Evolutionary conservation across 2,329 filamentous ascomycete species (phyloP).

Genomic region (Monosporascus ibericus): DNA sequence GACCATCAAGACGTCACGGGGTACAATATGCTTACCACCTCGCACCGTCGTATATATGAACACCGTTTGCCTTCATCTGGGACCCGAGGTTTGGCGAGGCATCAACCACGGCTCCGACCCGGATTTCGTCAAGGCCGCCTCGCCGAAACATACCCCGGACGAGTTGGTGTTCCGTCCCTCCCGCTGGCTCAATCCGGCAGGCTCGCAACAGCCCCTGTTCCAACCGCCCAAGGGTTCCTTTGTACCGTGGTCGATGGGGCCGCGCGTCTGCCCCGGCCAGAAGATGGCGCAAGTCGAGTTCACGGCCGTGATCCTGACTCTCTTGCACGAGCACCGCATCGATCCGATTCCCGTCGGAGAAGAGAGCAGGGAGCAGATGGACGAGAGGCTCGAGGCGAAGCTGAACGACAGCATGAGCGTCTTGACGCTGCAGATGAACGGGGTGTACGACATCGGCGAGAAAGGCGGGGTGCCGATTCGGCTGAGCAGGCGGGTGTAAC

Average conservation of each 20-base stretch:
- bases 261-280: slow-evolving; percentile 44
- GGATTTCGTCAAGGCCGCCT: too few relatives aligned
- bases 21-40: slow-evolving; percentile 26
- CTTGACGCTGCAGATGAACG: slow-evolving; percentile 25
- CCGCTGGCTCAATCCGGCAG: slow-evolving; percentile 30
- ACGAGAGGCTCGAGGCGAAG: too few relatives aligned
- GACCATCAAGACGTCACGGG: slow-evolving; percentile 19
- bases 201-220: slow-evolving; percentile 16
- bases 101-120: too few relatives aligned
- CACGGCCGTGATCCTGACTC: slow-evolving; percentile 32
- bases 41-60: slow-evolving; percentile 29
- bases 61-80: too few relatives aligned
- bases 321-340: too few relatives aligned
- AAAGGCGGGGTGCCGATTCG: too few relatives aligned
- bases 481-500: too few relatives aligned
- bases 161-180: slow-evolving; percentile 31
- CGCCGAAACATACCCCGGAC: slow-evolving; percentile 7
- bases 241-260: slow-evolving; percentile 42
- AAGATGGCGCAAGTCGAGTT: slow-evolving; percentile 53
- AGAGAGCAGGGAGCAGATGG: too few relatives aligned
- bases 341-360: too few relatives aligned
- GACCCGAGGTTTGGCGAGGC: too few relatives aligned
- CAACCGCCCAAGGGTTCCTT: slow-evolving; percentile 34
- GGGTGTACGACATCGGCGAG: slow-evolving; percentile 11
- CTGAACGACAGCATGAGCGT: slow-evolving; percentile 17